phyloP scores from a whole-genome alignment of 208 protist genomes.

The Borovskyia barvae region DNA sequence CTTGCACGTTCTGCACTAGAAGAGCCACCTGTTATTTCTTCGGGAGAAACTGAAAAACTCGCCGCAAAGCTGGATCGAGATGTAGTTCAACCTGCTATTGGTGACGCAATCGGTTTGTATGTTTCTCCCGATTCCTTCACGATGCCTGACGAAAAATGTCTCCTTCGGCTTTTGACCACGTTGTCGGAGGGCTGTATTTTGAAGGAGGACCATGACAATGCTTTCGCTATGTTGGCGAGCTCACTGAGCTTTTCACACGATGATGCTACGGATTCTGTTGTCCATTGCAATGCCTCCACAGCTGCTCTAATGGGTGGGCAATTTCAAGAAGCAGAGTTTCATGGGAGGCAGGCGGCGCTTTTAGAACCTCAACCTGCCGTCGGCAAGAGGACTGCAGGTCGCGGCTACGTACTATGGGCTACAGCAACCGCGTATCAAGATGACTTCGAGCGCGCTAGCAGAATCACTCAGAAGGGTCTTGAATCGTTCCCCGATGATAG shows the following conservation, averaged over 20 bases:
- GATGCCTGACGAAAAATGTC: constrained; percentile 61
- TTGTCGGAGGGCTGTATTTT: constrained; percentile 67
- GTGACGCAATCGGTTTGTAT: constrained; percentile 39
- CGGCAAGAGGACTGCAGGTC: constrained; percentile 12
- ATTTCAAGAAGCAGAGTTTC: constrained; percentile 79
- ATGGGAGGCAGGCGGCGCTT: constrained; percentile 70
- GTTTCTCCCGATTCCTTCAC: constrained; percentile 48
- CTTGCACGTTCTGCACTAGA: constrained; percentile 48
- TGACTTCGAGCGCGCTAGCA: constrained; percentile 57
- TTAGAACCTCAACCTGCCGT: constrained; percentile 23
- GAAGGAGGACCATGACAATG: constrained; percentile 47
- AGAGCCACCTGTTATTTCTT: constrained; percentile 7
- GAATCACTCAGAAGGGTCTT: constrained; percentile 71
- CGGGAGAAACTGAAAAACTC: neutral
- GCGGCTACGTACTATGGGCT: constrained; percentile 73
- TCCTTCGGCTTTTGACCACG: constrained; percentile 77
- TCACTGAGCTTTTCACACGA: constrained; percentile 79
- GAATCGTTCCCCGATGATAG: constrained; percentile 31
- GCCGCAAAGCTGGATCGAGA: neutral
- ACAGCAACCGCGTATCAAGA: constrained; percentile 80
- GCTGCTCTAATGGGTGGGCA: constrained; percentile 52
- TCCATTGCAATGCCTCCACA: constrained; percentile 69
- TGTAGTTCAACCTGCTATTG: constrained; percentile 23
- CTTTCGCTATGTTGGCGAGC: constrained; percentile 41
- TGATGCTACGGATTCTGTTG: constrained; percentile 33